Base-by-base conservation (phyloP, 2,329 filamentous ascomycete genomes). In the Tolypocladium endophyticum region DNA sequence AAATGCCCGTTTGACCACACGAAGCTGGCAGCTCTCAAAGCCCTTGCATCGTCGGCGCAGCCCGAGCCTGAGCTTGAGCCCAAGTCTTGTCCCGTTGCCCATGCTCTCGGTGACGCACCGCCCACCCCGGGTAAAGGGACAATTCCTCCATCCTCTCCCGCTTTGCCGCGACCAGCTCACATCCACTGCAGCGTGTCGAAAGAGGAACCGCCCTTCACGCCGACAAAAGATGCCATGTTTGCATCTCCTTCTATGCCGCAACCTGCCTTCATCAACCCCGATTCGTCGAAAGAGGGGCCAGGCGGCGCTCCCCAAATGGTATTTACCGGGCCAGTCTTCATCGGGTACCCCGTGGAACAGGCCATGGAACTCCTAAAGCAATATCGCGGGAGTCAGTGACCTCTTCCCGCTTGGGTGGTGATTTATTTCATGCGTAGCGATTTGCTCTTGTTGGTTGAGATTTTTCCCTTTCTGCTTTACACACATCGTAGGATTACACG, bases 241-340 rank as follows among this genome's bases (percentile, higher is more conserved):
- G 64, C 64, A 38, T 61, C 62, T 23, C 60, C 61, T 9, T 45
- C 58, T 33, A 62, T 66, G 47, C 63, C 69, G 1, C 78, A 79
- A 63, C 82, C 83, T 30, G 70, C 80, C 1, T 85, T 86, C 61
- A 73, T 86, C 65, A 81, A 81, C 64, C 70, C 79, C 47, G 68
- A 71, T 59, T 62, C 73, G 41, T 58, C 67, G 55, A 72, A 76
- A 64, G 68, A 67, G 58, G 65, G 64, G 7, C 62, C 63, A 45
- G 69, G 66, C 12, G 65, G 67, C 11, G 64, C 65, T 12, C 83
- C 89, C 12, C 87, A 88, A 66, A 88, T 97, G 83, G 79, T 95
- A 0, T 96, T 97, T 69, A 96, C 90, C 11, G 93, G 93, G 0
- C 93, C 93, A 0, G 92, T 97, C 0, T 97, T 97, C 69, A 90